Evolutionary conservation across 805 yeast genomes (phyloP), one percentile per base, ranked within the genome.

Genomic region (Tetrapisispora fleetii): DNA sequence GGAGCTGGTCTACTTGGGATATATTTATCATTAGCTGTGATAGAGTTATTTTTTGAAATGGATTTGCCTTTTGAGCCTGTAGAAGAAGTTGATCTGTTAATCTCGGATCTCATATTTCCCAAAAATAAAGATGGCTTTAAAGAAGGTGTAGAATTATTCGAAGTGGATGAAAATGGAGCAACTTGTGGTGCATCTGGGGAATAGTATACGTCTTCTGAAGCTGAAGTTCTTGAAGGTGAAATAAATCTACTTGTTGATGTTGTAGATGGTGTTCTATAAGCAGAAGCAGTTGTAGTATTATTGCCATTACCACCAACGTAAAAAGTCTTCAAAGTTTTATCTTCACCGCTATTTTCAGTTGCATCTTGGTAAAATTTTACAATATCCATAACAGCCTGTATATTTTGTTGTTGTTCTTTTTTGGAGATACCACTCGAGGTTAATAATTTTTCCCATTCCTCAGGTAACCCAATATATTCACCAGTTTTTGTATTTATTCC

Each of bases 341-440:
- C 72, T 37, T 71, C 72, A 4, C 70, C 70, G 43, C 64, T 69
- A 2, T 63, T 51, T 40, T 71, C 72, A 0, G 75, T 68, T 27
- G 69, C 73, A 54, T 81, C 84, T 58, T 81, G 86, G 65, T 88
- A 88, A 62, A 88, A 88, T 40, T 86, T 88, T 27, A 88, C 88
- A 51, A 86, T 89, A 59, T 88, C 95, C 75, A 84, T 84, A 5
- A 93, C 95, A 1, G 96, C 96, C 64, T 87, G 90, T 1, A 97
- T 96, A 65, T 93, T 87, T 52, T 83, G 85, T 61, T 83, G 82
- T 68, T 88, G 95, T 59, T 93, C 99, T 53, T 79, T 84, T 53
- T 78, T 80, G 6, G 96, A 80, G 50, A 93, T 89, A 47, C 96
- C 96, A 58, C 89, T 84, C 1, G 93, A 85, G 13, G 83, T 76